These are phyloP conservation scores for Neurospora sp. DNA, from an alignment of 495 filamentous ascomycete species.

Conservation along the genomic window DNA sequence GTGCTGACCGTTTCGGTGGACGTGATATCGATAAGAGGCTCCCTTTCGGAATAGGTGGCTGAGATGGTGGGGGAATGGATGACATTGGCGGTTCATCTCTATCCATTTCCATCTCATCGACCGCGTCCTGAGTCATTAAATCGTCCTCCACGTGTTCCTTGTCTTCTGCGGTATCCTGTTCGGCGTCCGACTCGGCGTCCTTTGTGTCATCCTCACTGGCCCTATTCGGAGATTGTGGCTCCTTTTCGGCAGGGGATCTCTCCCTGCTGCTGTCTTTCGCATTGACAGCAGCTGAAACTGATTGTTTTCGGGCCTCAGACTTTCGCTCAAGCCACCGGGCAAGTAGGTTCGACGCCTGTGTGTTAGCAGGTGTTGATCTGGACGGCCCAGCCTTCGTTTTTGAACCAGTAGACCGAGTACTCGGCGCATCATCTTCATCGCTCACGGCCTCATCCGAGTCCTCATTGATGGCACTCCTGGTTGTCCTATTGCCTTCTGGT, in stretches of 20 bases:
- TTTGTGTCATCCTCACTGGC: background rate
- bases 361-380: background rate
- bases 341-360: constrained; percentile 1
- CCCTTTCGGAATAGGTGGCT: constrained; percentile 16
- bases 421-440: background rate
- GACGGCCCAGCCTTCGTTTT: background rate
- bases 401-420: background rate
- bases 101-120: constrained; percentile 2
- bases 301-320: background rate
- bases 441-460: constrained; percentile 4
- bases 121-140: background rate
- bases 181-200: background rate
- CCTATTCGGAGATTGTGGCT: background rate
- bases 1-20: constrained; percentile 45
- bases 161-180: background rate
- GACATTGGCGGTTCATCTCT: constrained; percentile 22
- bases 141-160: background rate
- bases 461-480: background rate
- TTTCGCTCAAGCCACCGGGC: constrained; percentile 16
- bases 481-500: background rate
- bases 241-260: constrained; percentile 3
- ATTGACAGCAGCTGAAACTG: background rate
- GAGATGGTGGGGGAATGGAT: constrained; percentile 30
- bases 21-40: constrained; percentile 10
- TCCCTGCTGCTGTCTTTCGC: background rate